Base-by-base conservation (phyloP, 257 asterid genomes). In the Haberlea rhodopensis region DNA sequence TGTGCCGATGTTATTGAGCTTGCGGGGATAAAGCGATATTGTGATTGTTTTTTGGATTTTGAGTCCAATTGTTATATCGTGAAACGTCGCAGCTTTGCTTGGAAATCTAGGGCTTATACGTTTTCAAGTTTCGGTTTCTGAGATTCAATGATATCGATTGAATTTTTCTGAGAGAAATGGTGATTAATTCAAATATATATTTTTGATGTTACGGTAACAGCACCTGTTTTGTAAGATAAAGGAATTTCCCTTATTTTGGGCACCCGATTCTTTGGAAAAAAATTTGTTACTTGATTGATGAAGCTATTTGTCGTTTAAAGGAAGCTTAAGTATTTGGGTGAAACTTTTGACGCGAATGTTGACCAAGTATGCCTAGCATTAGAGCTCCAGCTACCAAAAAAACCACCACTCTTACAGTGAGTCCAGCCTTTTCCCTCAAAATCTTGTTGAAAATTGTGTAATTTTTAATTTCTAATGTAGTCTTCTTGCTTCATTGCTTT, bases 341-440 rank as follows among this genome's bases (percentile, higher is more conserved):
- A 58, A 69, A 5, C n/a, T 48, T 62, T 40, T 63, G 59, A 72
- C 74, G 61, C 78, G 86, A 74, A 87, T 87, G 90, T 73, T 76
- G 72, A 66, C 65, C 25, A 48, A 83, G 65, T 40, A 88, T 88
- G 98, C 87, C 91, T 26, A 80, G 90, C 84, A 79, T 91, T 61
- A 83, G 90, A 79, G 91, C 87, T 70, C 89, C 90, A 60, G 82
- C 86, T 40, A 49, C 95, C 66, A 86, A 81, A 84, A 86, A 69
- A 78, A 66, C 87, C 60, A 87, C 98, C 13, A 88, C 95, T 57
- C 90, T 91, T 43, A 67, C 87, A 72, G 98, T 91, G 69, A 65
- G 82, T 64, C 11, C 62, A 63, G 34, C 37, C 58, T 19, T 48
- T 72, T 40, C 43, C 29, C 8, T 61, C n/a, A 9, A 37, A 60